These are phyloP conservation scores for Camelina sativa DNA, from an alignment of 345 rosid species.

Conservation along the genomic window DNA sequence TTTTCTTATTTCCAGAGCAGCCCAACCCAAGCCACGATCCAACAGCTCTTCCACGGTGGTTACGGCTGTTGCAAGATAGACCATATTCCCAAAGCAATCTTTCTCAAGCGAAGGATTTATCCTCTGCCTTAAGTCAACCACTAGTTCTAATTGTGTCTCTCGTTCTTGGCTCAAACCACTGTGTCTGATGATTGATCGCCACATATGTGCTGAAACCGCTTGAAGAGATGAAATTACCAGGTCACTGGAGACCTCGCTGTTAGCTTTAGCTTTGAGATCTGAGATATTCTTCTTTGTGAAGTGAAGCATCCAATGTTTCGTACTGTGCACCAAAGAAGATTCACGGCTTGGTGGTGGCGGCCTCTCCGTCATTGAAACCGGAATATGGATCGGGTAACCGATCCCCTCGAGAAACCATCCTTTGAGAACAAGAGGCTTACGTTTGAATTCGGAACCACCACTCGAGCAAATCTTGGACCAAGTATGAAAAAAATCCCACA, in stretches of 20 bases:
- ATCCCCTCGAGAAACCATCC: conserved; percentile 32
- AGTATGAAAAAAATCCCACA: conserved; percentile 52
- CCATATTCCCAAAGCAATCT: conserved; percentile 50
- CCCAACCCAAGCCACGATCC: conserved; percentile 2
- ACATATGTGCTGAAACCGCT: too few species aligned
- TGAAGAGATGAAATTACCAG: too few species aligned
- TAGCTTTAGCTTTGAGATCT: too few species aligned
- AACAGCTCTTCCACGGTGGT: neutral
- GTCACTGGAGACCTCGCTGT: too few species aligned
- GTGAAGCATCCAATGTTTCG: too few species aligned
- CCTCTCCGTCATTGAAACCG: conserved; percentile 20
- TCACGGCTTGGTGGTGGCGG: too few species aligned
- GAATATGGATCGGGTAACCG: conserved; percentile 35
- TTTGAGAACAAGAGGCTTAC: conserved; percentile 5
- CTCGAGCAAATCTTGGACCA: conserved; percentile 51
- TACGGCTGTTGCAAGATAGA: neutral
- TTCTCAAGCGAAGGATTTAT: conserved; percentile 40
- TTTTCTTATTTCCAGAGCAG: conserved; percentile 11
- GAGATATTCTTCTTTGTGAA: too few species aligned
- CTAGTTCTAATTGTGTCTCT: neutral
- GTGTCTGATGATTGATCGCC: too few species aligned
- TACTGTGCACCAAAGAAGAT: too few species aligned
- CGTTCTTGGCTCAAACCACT: too few species aligned
- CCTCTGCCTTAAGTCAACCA: conserved; percentile 36
- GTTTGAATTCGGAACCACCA: neutral